These are phyloP conservation scores for Cladosporium phlei DNA, from an alignment of 2,329 filamentous ascomycete genomes.

Conservation along the genomic window DNA sequence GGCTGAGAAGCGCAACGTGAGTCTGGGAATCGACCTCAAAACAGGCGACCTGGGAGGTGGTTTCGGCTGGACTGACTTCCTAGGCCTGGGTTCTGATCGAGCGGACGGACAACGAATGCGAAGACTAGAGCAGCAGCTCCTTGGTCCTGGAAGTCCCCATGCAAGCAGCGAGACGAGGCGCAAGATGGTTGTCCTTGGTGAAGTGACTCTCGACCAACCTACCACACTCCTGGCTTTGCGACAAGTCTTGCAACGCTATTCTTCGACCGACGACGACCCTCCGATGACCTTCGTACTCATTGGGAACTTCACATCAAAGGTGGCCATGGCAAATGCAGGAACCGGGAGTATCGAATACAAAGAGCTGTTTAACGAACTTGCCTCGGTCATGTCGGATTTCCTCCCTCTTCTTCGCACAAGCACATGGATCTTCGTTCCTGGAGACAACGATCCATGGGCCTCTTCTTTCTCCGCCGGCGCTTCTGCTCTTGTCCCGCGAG, in stretches of 20 bases:
- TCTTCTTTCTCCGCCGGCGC: conserved; percentile 77
- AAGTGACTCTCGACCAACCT: conserved; percentile 81
- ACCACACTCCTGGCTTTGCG: conserved; percentile 74
- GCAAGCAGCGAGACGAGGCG: conserved; percentile 24
- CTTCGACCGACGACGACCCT: conserved; percentile 52
- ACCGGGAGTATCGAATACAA: conserved; percentile 91
- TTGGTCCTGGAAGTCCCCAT: conserved; percentile 37
- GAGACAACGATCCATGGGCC: conserved; percentile 96
- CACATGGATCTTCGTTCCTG: conserved; percentile 88
- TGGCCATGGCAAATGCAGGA: conserved; percentile 59
- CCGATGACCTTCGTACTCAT: conserved; percentile 78
- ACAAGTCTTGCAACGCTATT: conserved; percentile 72
- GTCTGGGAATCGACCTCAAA: conserved; percentile 58
- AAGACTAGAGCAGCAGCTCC: conserved; percentile 65
- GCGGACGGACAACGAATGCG: conserved; percentile 80
- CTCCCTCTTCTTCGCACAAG: conserved; percentile 71
- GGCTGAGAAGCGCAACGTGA: conserved; percentile 75
- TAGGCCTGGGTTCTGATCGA: conserved; percentile 84
- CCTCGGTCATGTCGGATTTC: conserved; percentile 76
- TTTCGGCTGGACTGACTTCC: conserved; percentile 96
- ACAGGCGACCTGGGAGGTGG: conserved; percentile 64
- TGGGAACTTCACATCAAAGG: conserved; percentile 70
- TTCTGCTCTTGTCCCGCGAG: conserved; percentile 63
- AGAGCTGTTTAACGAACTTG: conserved; percentile 87
- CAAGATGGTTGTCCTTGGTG: conserved; percentile 71